Evolutionary conservation across 2,329 filamentous ascomycete genomes (phyloP).

Genomic region (Dactylellina drechsleri): DNA sequence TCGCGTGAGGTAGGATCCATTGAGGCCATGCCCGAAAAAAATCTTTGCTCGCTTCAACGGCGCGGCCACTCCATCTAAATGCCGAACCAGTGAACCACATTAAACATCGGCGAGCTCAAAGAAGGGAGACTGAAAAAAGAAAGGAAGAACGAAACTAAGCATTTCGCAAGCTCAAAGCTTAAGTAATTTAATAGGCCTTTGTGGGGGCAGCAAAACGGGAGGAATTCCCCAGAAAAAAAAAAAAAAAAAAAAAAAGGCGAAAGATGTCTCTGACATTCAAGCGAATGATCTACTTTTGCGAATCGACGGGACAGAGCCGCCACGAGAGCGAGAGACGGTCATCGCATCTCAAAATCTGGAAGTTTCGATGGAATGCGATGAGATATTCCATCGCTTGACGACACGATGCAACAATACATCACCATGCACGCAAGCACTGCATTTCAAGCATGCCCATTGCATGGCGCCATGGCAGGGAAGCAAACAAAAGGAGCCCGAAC

Average conservation of each 20-base stretch:
- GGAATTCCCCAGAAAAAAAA: slow-evolving; percentile 31
- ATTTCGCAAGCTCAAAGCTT: slow-evolving; percentile 11
- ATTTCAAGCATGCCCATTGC: not conserved
- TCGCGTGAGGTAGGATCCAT: too few relatives aligned
- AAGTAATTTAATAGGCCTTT: not conserved
- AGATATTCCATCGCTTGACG: slow-evolving; percentile 21
- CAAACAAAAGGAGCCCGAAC: not conserved
- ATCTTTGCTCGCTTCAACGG: not conserved
- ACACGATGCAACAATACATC: slow-evolving; percentile 7
- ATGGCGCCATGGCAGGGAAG: not conserved
- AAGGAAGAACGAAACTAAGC: slow-evolving; percentile 4
- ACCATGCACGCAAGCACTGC: slow-evolving; percentile 11
- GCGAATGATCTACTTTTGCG: not conserved
- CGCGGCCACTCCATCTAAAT: not conserved
- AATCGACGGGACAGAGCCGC: not conserved
- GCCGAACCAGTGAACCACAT: too few relatives aligned
- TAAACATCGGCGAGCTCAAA: slow-evolving; percentile 36
- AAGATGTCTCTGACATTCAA: not conserved
- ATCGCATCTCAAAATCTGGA: not conserved
- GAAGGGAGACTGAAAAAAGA: slow-evolving; percentile 1
- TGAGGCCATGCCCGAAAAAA: too few relatives aligned
- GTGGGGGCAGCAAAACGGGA: slow-evolving; percentile 31
- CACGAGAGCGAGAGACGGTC: too few relatives aligned
- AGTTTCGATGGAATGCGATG: slow-evolving; percentile 24
- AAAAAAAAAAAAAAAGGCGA: slow-evolving; percentile 4